Evolutionary conservation across 305 asterid genomes (phyloP), one percentile per base, ranked within the genome.

Genomic region (Ajuga reptans): DNA sequence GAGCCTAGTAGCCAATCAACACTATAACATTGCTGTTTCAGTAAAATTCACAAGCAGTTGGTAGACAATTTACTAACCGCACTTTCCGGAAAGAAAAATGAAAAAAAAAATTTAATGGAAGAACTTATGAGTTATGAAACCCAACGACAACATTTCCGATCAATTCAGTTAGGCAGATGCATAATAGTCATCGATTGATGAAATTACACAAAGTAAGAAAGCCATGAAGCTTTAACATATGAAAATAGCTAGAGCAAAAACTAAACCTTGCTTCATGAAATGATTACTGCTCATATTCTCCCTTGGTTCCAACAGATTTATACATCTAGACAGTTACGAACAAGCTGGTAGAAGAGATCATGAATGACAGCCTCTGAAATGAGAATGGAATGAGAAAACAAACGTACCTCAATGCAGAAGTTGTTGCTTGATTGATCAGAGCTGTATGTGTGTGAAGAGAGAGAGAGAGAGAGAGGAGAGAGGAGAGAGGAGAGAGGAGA

Each of bases 401-500:
- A 46, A 73, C 78, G 79, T 83, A 83, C 89, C 87, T 79, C 72
- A 72, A 71, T 66, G 78, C 83, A 68, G 72, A 74, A 64, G 78
- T 61, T 31, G 74, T 69, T 71, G 73, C 67, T 73, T 17, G 72
- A 72, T 71, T 71, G 76, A 63, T 70, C 79, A 68, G 72, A 68
- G 64, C 5, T 47, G 47, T 37, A 8, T 42, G 73, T 31, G 73
- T 56, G 69, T 39, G 73, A 51, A 67, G 33, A 11, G 72, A 6
- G 75, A 17, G 83, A 66, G 80, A 78, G 84, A 68, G 84, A 71
- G 85, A 75, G 84, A 75, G n/a, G n/a, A n/a, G n/a, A n/a, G n/a
- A n/a, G n/a, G n/a, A n/a, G n/a, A n/a, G n/a, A n/a, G n/a, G n/a
- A n/a, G n/a, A n/a, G n/a, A n/a, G n/a, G n/a, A n/a, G n/a, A n/a